Percentiles rank a stretch among this genome's conserved stretches.
phyloP scores from a whole-genome alignment of 345 rosid species.

The Populus simonii region DNA sequence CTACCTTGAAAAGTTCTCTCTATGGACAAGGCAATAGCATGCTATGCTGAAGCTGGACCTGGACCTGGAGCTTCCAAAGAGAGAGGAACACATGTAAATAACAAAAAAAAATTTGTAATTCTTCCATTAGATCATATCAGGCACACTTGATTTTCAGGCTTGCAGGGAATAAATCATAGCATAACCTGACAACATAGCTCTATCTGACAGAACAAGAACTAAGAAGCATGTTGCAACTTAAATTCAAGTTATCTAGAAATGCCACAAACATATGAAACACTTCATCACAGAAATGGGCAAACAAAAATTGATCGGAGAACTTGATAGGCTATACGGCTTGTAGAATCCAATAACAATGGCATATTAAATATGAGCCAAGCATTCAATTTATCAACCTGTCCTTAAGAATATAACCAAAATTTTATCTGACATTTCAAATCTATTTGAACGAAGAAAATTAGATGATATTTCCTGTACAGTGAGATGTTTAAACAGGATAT shows the following conservation, averaged over 20 bases:
- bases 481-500: background rate
- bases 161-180: background rate
- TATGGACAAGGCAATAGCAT: background rate
- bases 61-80: background rate
- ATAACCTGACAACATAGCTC: background rate
- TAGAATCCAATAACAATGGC: background rate
- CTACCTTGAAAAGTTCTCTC: background rate
- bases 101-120: background rate
- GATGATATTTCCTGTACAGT: background rate
- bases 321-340: background rate
- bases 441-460: background rate
- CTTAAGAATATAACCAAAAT: background rate
- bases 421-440: background rate
- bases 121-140: background rate
- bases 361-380: background rate
- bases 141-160: background rate
- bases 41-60: background rate
- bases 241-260: background rate
- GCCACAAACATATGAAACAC: background rate
- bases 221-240: background rate
- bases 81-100: background rate
- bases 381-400: background rate
- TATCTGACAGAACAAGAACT: background rate
- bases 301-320: background rate
- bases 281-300: background rate